phyloP scores from a whole-genome alignment of 208 protist genomes.

The Acanthamoeba royreba region DNA sequence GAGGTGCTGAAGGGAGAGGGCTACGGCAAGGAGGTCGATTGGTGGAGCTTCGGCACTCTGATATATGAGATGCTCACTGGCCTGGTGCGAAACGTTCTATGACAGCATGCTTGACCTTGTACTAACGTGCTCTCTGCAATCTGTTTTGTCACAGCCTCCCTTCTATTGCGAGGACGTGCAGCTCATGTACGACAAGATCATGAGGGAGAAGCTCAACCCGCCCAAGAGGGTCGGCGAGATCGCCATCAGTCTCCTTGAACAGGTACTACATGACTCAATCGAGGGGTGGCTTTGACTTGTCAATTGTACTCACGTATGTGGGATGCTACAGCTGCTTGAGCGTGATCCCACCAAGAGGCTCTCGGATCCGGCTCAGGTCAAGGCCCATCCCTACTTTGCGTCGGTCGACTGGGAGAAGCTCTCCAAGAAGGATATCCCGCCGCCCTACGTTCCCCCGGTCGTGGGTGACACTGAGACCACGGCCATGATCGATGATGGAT shows the following conservation, averaged over 20 bases:
- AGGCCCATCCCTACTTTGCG: constrained; percentile 64
- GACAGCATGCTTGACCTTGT: not conserved
- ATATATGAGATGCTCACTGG: constrained; percentile 81
- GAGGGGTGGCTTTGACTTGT: not conserved
- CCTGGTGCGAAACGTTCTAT: not conserved
- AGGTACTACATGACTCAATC: not conserved
- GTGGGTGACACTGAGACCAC: not conserved
- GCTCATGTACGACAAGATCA: constrained; percentile 74
- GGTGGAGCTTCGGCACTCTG: constrained; percentile 83
- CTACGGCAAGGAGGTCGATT: constrained; percentile 83
- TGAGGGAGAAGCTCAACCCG: constrained; percentile 51
- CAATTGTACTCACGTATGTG: not conserved
- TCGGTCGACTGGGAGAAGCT: constrained; percentile 71
- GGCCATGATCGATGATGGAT: not conserved
- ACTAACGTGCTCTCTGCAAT: not conserved
- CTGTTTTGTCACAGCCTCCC: constrained; percentile 40
- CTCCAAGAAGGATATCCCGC: not conserved
- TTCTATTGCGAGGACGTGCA: constrained; percentile 72
- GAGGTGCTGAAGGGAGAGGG: constrained; percentile 73
- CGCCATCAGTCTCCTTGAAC: not conserved
- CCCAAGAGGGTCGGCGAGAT: constrained; percentile 60
- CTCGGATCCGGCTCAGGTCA: not conserved
- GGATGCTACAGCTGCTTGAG: constrained; percentile 47
- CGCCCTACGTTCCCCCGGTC: not conserved
- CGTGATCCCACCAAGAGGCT: constrained; percentile 55